phyloP scores from a whole-genome alignment of 768 basidiomycete species.

The Pisolithus microcarpus region DNA sequence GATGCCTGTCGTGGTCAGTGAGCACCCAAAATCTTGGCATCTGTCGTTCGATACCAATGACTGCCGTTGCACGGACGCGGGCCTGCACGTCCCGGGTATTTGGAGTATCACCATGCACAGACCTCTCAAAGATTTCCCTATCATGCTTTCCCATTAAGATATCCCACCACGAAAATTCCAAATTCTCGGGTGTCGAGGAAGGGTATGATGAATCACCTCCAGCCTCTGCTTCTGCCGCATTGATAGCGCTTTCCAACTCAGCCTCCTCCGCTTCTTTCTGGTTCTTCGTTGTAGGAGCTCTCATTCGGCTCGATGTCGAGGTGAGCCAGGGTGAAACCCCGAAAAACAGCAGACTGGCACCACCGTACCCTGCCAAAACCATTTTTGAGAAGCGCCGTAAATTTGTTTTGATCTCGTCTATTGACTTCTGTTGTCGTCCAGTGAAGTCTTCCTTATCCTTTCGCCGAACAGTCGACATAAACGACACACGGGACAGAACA shows the following conservation, averaged over 20 bases:
- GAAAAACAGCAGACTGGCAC: slow-evolving; percentile 74
- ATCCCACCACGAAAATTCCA: slow-evolving; percentile 76
- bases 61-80: slow-evolving; percentile 49
- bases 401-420: slow-evolving; percentile 54
- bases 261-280: slow-evolving; percentile 53
- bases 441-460: slow-evolving; percentile 14
- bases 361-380: slow-evolving; percentile 80
- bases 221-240: slow-evolving; percentile 62
- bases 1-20: slow-evolving; percentile 66
- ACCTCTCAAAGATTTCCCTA: slow-evolving; percentile 72
- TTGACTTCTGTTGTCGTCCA: slow-evolving; percentile 26
- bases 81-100: slow-evolving; percentile 20
- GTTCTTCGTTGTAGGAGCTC: slow-evolving; percentile 22
- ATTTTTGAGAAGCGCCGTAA: slow-evolving; percentile 77
- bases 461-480: slow-evolving; percentile 18
- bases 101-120: slow-evolving; percentile 27
- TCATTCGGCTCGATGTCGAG: slow-evolving; percentile 17
- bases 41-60: slow-evolving; percentile 57
- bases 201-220: slow-evolving; percentile 29
- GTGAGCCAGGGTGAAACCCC: slow-evolving; percentile 44
- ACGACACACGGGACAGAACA: slow-evolving; percentile 19
- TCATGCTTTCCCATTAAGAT: slow-evolving; percentile 75
- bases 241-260: slow-evolving; percentile 56
- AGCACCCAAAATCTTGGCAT: slow-evolving; percentile 86
- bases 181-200: slow-evolving; percentile 12